These are phyloP conservation scores for Plasmodium gaboni DNA, from an alignment of 169 alveolate species.

Conservation along the genomic window DNA sequence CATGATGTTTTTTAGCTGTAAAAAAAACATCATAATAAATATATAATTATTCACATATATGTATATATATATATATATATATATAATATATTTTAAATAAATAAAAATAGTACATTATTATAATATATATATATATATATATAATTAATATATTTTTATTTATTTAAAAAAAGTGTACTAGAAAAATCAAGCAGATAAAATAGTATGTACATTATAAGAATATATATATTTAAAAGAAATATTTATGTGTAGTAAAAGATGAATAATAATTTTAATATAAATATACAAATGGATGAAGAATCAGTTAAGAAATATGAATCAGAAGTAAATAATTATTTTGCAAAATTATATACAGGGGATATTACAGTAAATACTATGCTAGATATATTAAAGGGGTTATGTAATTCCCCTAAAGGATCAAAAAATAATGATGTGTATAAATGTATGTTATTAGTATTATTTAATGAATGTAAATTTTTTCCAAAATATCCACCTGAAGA, in stretches of 20 bases:
- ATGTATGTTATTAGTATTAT: slow-evolving; percentile 86
- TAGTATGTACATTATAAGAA: no score
- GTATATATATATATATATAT: no score
- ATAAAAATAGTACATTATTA: no score
- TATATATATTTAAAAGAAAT: neutral
- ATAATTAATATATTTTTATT: no score
- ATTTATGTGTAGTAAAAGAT: slow-evolving; percentile 33
- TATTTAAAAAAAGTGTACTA: no score
- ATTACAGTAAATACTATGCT: slow-evolving; percentile 84
- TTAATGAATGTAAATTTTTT: slow-evolving; percentile 90
- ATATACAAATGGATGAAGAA: slow-evolving; percentile 75
- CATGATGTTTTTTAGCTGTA: no score
- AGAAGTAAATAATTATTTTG: slow-evolving; percentile 83
- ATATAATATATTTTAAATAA: no score
- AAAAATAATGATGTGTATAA: slow-evolving; percentile 81
- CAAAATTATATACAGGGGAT: slow-evolving; percentile 83
- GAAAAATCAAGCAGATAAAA: no score
- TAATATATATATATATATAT: no score
- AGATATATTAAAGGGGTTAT: slow-evolving; percentile 83
- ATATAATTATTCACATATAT: no score
- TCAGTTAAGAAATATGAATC: slow-evolving; percentile 77
- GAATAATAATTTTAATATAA: slow-evolving; percentile 71
- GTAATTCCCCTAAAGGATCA: slow-evolving; percentile 82
- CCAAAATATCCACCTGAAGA: slow-evolving; percentile 90
- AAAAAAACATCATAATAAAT: no score